Evolutionary conservation across 2,329 filamentous ascomycete species (phyloP).

Genomic region (Ciborinia camelliae): DNA sequence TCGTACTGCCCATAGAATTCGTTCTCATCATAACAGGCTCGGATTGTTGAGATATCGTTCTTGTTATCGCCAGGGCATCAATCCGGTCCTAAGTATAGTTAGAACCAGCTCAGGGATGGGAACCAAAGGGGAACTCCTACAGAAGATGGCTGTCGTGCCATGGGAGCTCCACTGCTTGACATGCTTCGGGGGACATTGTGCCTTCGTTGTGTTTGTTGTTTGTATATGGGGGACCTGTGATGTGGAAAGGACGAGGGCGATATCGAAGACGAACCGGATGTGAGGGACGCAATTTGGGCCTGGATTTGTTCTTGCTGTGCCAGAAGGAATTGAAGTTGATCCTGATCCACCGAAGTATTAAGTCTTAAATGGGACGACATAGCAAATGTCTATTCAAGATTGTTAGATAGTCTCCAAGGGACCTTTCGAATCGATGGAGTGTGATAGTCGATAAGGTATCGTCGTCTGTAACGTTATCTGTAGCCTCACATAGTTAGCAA

Average conservation of each 20-base stretch:
- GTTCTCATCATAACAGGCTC: constrained; percentile 34
- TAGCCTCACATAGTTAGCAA: constrained; percentile 27
- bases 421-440: constrained; percentile 7
- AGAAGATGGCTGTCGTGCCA: constrained; percentile 31
- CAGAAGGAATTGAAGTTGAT: constrained; percentile 29
- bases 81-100: constrained; percentile 33
- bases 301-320: constrained; percentile 31
- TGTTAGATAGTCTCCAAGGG: constrained; percentile 17
- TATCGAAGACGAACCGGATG: constrained; percentile 15
- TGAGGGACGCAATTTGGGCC: constrained; percentile 29
- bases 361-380: constrained; percentile 30
- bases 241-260: constrained; percentile 25
- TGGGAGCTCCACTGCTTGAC: constrained; percentile 33
- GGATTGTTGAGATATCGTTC: constrained; percentile 34
- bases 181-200: constrained; percentile 34
- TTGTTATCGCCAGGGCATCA: constrained; percentile 24
- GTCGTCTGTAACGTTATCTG: constrained; percentile 23
- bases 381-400: constrained; percentile 20
- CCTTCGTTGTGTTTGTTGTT: constrained; percentile 30
- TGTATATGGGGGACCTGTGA: constrained; percentile 33
- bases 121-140: constrained; percentile 29
- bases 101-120: constrained; percentile 25
- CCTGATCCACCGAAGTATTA: constrained; percentile 26
- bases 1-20: constrained; percentile 32
- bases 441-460: constrained; percentile 19